A percentile compares a stretch with the other conserved stretches of the same genome.
These are phyloP conservation scores for Apiotrichum montevideense DNA, from an alignment of 1,284 basidiomycete genomes.

Conservation along the genomic window DNA sequence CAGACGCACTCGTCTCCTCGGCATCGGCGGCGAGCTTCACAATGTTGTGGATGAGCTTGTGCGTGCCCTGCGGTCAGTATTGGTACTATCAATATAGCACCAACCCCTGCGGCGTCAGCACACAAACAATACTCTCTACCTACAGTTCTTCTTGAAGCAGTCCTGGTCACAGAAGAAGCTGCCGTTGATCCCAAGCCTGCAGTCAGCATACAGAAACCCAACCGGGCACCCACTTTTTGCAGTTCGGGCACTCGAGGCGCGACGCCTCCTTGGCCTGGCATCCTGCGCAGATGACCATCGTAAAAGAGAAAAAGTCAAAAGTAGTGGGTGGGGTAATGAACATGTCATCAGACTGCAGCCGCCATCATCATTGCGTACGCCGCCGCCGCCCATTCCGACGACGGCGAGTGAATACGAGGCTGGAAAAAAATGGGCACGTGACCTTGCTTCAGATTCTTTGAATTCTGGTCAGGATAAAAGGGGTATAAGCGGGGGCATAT, in stretches of 20 bases:
- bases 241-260: slow-evolving; percentile 46
- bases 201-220: slow-evolving; percentile 2
- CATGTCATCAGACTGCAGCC: too few species aligned
- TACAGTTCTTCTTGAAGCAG: slow-evolving; percentile 49
- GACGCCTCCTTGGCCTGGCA: slow-evolving; percentile 44
- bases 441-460: too few species aligned
- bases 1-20: slow-evolving; percentile 30
- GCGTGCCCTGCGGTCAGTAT: slow-evolving; percentile 23
- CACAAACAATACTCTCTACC: slow-evolving; percentile 13
- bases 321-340: too few species aligned
- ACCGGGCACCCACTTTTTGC: slow-evolving; percentile 41
- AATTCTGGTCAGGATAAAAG: too few species aligned
- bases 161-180: slow-evolving; percentile 49
- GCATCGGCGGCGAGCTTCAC: slow-evolving; percentile 37
- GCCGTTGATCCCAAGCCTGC: slow-evolving; percentile 45
- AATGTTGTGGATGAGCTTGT: slow-evolving; percentile 46
- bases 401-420: too few species aligned
- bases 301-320: too few species aligned
- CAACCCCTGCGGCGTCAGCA: slow-evolving; percentile 4
- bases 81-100: not conserved
- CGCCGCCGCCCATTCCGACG: too few species aligned
- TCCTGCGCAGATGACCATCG: slow-evolving; percentile 32
- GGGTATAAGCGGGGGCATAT: too few species aligned
- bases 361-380: too few species aligned
- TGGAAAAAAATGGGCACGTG: too few species aligned